Conservation (phyloP, 805 yeast species). For the Wickerhamiella hasegawae region DNA sequence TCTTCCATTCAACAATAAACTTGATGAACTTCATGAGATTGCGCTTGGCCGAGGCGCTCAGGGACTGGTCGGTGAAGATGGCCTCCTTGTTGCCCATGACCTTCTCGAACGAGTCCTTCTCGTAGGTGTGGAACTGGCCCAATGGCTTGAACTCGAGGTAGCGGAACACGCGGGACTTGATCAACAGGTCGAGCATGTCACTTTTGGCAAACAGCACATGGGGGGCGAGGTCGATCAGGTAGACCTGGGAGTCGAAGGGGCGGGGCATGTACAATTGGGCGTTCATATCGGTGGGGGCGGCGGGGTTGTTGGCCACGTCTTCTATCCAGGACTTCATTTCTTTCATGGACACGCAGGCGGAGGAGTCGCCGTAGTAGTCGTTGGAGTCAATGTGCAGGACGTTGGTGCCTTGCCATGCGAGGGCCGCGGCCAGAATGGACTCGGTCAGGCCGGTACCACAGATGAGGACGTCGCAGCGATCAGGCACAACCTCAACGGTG, state of each 20-base stretch:
- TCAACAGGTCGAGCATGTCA: constrained; percentile 63
- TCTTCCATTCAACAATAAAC: constrained; percentile 61
- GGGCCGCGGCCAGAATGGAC: constrained; percentile 77
- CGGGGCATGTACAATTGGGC: constrained; percentile 72
- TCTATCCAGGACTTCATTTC: constrained; percentile 70
- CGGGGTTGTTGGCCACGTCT: constrained; percentile 36
- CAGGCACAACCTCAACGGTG: constrained; percentile 26
- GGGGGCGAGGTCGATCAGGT: constrained; percentile 79
- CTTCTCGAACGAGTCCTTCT: constrained; percentile 78
- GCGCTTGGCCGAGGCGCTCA: constrained; percentile 63
- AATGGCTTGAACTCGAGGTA: constrained; percentile 86
- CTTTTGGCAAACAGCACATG: constrained; percentile 77
- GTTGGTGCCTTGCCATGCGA: constrained; percentile 96
- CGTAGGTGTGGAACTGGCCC: constrained; percentile 83
- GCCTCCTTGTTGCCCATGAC: constrained; percentile 80
- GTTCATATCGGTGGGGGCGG: constrained; percentile 29
- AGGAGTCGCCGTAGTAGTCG: constrained; percentile 74
- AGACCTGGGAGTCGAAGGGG: constrained; percentile 29
- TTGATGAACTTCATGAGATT: constrained; percentile 81
- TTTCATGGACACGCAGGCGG: constrained; percentile 74
- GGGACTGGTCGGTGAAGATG: constrained; percentile 74
- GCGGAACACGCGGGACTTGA: constrained; percentile 75
- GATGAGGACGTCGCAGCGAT: constrained; percentile 72
- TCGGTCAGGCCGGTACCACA: constrained; percentile 89
- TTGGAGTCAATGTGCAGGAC: constrained; percentile 82